Evolutionary conservation across 2,329 filamentous ascomycete genomes (phyloP).

Genomic region (Chrysosporium queenslandicum): DNA sequence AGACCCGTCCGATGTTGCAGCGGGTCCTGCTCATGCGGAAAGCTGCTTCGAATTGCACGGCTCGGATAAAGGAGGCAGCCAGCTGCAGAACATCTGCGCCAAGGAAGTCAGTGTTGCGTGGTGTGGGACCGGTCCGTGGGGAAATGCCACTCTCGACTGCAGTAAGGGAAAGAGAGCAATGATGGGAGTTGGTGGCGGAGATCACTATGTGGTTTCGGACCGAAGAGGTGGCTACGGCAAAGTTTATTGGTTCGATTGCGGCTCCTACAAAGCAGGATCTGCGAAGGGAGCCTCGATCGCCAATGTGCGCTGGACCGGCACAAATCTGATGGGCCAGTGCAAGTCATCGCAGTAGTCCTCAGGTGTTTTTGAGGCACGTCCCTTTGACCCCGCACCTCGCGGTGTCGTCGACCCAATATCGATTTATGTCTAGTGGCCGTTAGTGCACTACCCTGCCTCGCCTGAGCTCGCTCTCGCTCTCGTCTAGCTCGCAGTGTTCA

Average conservation of each 20-base stretch:
- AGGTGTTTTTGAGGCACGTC: neutral
- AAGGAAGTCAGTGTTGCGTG: neutral
- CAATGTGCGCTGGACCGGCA: neutral
- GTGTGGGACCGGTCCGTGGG: neutral
- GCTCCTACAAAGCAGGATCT: neutral
- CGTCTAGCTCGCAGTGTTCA: neutral
- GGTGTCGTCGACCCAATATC: neutral
- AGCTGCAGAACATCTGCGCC: neutral
- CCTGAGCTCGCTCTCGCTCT: neutral
- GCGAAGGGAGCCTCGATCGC: neutral
- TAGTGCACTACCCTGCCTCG: neutral
- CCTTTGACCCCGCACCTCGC: neutral
- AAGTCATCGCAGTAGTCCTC: neutral
- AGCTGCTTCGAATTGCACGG: neutral
- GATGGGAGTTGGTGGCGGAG: neutral
- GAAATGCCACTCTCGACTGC: neutral
- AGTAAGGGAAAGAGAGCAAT: neutral
- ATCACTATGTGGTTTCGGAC: neutral
- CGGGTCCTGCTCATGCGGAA: neutral
- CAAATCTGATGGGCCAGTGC: neutral
- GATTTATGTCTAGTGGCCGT: neutral
- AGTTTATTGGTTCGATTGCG: neutral
- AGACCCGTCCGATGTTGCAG: neutral
- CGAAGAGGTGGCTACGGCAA: neutral
- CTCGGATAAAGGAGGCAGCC: neutral